A percentile compares a stretch with the other conserved stretches of the same genome.
Conservation (phyloP, 805 yeast species). For the Ogataea salicorniae region DNA sequence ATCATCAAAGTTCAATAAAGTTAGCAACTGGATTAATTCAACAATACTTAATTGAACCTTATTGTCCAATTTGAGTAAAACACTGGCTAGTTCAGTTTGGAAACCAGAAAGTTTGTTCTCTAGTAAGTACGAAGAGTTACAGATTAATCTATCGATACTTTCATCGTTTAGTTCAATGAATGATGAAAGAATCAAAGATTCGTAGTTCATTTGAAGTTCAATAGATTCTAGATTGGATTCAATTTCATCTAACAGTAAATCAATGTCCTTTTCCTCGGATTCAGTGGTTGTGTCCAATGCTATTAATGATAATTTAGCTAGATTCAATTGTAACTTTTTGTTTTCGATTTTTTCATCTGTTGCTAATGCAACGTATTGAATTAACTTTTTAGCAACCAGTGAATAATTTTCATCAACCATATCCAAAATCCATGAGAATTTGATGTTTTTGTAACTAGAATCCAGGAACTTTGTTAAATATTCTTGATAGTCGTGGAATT, state of each 20-base stretch:
- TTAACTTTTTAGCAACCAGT: slow-evolving; percentile 46
- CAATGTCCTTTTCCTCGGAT: slow-evolving; percentile 2
- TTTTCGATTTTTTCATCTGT: slow-evolving; percentile 39
- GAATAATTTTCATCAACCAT: slow-evolving; percentile 46
- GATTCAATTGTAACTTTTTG: slow-evolving; percentile 54
- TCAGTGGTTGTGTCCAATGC: slow-evolving; percentile 31
- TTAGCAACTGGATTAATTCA: slow-evolving; percentile 48
- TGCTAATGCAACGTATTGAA: slow-evolving; percentile 34
- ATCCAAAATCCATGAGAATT: slow-evolving; percentile 70
- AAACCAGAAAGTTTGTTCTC: slow-evolving; percentile 16
- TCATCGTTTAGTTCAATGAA: slow-evolving; percentile 21
- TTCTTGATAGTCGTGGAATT: slow-evolving; percentile 47
- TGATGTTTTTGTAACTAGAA: slow-evolving; percentile 38
- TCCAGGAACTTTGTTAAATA: slow-evolving; percentile 50
- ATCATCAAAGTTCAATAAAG: slow-evolving; percentile 41
- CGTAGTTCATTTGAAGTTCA: slow-evolving; percentile 26
- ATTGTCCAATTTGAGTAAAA: slow-evolving; percentile 29
- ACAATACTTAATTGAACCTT: slow-evolving; percentile 36
- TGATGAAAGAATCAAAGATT: slow-evolving; percentile 24
- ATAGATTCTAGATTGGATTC: slow-evolving; percentile 35
- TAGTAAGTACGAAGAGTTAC: slow-evolving; percentile 19
- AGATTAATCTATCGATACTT: slow-evolving; percentile 16
- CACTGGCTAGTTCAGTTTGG: slow-evolving; percentile 11
- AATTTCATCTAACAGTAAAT: slow-evolving; percentile 36
- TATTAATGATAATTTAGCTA: slow-evolving; percentile 65